phyloP scores from a whole-genome alignment of 352 stramenopile species.

The Phytophthora pistaciae region DNA sequence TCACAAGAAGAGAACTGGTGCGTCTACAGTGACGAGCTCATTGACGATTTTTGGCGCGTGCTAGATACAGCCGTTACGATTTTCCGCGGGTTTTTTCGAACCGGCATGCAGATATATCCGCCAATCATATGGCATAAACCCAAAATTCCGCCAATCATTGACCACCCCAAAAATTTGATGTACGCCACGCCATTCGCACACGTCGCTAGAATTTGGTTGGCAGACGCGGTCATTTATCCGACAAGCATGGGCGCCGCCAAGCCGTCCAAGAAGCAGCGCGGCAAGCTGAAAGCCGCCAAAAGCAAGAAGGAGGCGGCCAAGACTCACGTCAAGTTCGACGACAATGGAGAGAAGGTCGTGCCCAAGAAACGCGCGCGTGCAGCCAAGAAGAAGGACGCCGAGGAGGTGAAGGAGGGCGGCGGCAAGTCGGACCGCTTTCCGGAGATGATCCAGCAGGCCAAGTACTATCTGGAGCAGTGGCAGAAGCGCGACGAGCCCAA shows the following conservation, averaged over 20 bases:
- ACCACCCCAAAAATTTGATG: not conserved
- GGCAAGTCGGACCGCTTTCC: conserved; percentile 78
- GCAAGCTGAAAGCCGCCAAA: conserved; percentile 61
- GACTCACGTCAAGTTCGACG: conserved; percentile 73
- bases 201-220: conserved; percentile 43
- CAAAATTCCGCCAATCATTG: conserved; percentile 52
- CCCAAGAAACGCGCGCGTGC: conserved; percentile 57
- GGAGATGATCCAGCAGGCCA: conserved; percentile 83
- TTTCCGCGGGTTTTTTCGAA: conserved; percentile 20
- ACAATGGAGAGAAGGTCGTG: conserved; percentile 64
- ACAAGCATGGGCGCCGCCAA: conserved; percentile 58
- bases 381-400: conserved; percentile 32
- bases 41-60: conserved; percentile 41
- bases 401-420: conserved; percentile 49
- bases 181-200: conserved; percentile 16
- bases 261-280: conserved; percentile 83
- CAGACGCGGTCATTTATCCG: not conserved
- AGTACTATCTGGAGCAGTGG: conserved; percentile 87
- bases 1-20: conserved; percentile 47
- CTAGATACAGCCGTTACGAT: conserved; percentile 19
- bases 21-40: conserved; percentile 18
- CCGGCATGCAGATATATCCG: conserved; percentile 22
- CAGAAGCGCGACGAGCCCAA: conserved; percentile 62
- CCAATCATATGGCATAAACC: conserved; percentile 39
- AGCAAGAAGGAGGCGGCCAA: conserved; percentile 42